Evolutionary conservation across 768 basidiomycete species (phyloP), one percentile per base, ranked within the genome.

Genomic region (Tubosaeta brunneosetosa): DNA sequence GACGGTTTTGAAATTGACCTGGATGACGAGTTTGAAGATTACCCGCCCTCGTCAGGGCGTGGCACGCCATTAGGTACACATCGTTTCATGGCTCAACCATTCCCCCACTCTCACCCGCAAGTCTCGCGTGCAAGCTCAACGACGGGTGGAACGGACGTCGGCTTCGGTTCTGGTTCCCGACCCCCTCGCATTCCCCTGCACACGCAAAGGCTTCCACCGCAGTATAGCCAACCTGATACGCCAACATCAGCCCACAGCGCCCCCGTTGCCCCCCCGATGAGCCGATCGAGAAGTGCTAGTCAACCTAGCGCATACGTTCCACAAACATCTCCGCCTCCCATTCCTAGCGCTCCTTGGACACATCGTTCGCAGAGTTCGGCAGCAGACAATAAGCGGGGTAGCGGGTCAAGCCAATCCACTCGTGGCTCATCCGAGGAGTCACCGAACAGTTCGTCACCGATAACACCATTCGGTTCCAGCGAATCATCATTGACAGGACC

Each of bases 391-490:
- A 91, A 91, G 68, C 82, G 91, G 34, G 91, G 87, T 31, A 92
- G 90, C 57, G 86, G 88, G 12, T 90, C 88, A 34, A 92, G 90
- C 61, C 83, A 89, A 65, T 89, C 87, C 12, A 91, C 89, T 10
- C 64, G 47, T 41, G 85, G 81, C 59, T 89, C 86, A 66, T 90
- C 89, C 12, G 87, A 91, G 61, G 89, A 88, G 58, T 91, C 90
- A 42, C 88, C 89, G 17, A 86, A 89, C 59, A 86, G 85, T 56
- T 84, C 84, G 14, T 90, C 88, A n/a, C 91, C 91, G 1, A 82
- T 91, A 64, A 92, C 91, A 25, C 90, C 91, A 16, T 92, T 87
- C 65, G 91, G 89, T n/a, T 91, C 90, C 37, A 91, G 85, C 69
- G 91, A 92, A 58, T 87, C 86, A 26, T 91, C 88, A 9, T 69